phyloP scores from a whole-genome alignment of 2,329 filamentous ascomycete species.

The Aspergillus felis region DNA sequence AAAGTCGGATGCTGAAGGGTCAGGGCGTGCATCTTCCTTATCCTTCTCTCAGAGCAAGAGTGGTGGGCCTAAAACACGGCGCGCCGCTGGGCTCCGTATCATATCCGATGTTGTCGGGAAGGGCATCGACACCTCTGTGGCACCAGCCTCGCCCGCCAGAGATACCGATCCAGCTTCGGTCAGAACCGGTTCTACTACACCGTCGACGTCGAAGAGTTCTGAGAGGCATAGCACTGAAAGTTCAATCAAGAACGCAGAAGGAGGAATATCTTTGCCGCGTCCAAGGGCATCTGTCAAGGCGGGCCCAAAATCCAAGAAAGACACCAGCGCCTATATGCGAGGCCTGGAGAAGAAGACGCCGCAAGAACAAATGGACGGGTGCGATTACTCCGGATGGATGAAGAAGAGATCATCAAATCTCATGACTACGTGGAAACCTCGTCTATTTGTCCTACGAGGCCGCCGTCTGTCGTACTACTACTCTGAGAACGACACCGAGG shows the following conservation, averaged over 20 bases:
- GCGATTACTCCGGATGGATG: conserved; percentile 98
- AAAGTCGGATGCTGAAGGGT: conserved; percentile 47
- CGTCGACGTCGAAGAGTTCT: conserved; percentile 65
- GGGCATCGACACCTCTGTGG: conserved; percentile 41
- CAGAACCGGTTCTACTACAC: conserved; percentile 70
- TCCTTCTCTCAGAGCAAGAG: conserved; percentile 49
- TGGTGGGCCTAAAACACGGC: conserved; percentile 58
- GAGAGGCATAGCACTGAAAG: conserved; percentile 72
- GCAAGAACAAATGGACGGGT: conserved; percentile 75
- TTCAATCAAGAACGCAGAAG: conserved; percentile 46
- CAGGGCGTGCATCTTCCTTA: conserved; percentile 47
- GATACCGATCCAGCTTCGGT: conserved; percentile 62
- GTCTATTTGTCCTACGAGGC: conserved; percentile 91
- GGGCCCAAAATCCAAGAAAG: conserved; percentile 74
- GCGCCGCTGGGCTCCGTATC: conserved; percentile 69
- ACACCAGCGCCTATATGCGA: conserved; percentile 88
- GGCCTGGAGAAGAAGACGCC: conserved; percentile 79
- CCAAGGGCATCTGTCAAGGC: conserved; percentile 49
- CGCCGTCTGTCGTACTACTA: conserved; percentile 94
- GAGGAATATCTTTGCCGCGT: conserved; percentile 46
- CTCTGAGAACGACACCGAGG: conserved; percentile 83
- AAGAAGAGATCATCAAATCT: conserved; percentile 96
- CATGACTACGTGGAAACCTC: conserved; percentile 96
- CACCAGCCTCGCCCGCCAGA: conserved; percentile 44
- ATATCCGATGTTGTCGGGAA: conserved; percentile 72